Evolutionary conservation across 306 rosid species (phyloP).

Genomic region (Rubus parviflorus): DNA sequence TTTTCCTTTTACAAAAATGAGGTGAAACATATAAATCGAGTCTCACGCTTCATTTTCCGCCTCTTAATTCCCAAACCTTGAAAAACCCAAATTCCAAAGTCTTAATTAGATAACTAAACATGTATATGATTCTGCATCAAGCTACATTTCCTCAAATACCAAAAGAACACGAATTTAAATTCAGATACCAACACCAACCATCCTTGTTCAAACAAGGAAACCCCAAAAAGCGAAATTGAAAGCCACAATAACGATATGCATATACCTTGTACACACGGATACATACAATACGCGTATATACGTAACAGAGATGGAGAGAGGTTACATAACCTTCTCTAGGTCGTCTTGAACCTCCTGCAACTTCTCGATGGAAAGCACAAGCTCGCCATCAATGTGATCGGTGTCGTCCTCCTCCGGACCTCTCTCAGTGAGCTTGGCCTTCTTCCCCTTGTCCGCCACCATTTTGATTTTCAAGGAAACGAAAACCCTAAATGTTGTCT

Average conservation of each 20-base stretch:
- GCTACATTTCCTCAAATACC: background rate
- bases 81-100: background rate
- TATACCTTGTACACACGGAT: background rate
- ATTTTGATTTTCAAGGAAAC: constrained; percentile 7
- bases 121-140: background rate
- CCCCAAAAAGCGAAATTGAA: constrained; percentile 6
- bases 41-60: background rate
- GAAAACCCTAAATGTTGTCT: background rate
- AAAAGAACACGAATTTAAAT: background rate
- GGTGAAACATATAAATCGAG: background rate
- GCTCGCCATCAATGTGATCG: constrained; percentile 40
- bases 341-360: constrained; percentile 63
- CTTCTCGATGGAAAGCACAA: constrained; percentile 45
- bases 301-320: background rate
- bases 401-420: constrained; percentile 33
- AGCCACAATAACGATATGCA: background rate
- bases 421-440: constrained; percentile 31
- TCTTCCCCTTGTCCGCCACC: constrained; percentile 41
- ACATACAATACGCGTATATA: background rate
- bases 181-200: background rate
- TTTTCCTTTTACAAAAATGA: background rate
- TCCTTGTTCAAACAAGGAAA: background rate
- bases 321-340: constrained; percentile 50
- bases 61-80: background rate
- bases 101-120: background rate